phyloP scores from a whole-genome alignment of 345 rosid genomes.

The Gossypium ekmanianum region DNA sequence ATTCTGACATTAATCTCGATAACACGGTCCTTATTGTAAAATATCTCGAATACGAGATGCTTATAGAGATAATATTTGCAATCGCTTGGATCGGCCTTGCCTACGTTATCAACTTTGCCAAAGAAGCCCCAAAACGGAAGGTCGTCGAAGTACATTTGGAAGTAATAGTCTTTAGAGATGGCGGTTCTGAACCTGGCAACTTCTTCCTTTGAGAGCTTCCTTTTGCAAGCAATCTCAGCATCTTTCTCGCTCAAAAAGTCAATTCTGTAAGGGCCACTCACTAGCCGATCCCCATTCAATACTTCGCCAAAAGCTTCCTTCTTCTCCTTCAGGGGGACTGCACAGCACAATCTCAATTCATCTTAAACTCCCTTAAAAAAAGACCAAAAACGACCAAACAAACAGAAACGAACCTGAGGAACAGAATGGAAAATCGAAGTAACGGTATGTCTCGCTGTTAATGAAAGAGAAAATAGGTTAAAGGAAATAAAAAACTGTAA shows the following conservation, averaged over 20 bases:
- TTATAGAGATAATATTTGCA: slow-evolving; percentile 42
- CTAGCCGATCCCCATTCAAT: slow-evolving; percentile 28
- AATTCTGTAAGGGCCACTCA: slow-evolving; percentile 54
- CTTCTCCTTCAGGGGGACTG: slow-evolving; percentile 38
- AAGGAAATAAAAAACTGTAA: neutral
- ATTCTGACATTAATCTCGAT: slow-evolving; percentile 37
- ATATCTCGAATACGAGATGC: slow-evolving; percentile 38
- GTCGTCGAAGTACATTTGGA: slow-evolving; percentile 54
- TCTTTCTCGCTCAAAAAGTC: slow-evolving; percentile 37
- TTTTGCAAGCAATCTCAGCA: slow-evolving; percentile 38
- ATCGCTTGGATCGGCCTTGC: slow-evolving; percentile 35
- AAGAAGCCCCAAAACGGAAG: slow-evolving; percentile 50
- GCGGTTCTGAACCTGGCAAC: slow-evolving; percentile 40
- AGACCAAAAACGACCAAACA: neutral
- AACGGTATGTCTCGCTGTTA: slow-evolving; percentile 32
- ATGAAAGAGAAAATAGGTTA: neutral
- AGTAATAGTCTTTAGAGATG: slow-evolving; percentile 44
- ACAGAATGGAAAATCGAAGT: slow-evolving; percentile 32
- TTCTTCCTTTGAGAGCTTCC: slow-evolving; percentile 32
- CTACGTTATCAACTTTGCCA: slow-evolving; percentile 45
- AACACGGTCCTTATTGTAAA: slow-evolving; percentile 48
- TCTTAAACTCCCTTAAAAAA: neutral
- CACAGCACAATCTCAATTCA: neutral
- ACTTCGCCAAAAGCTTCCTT: slow-evolving; percentile 70
- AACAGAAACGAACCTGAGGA: slow-evolving; percentile 22